Evolutionary conservation across 192 early-diverging fungal species (phyloP).

Genomic region (Backusella parvicylindrica): DNA sequence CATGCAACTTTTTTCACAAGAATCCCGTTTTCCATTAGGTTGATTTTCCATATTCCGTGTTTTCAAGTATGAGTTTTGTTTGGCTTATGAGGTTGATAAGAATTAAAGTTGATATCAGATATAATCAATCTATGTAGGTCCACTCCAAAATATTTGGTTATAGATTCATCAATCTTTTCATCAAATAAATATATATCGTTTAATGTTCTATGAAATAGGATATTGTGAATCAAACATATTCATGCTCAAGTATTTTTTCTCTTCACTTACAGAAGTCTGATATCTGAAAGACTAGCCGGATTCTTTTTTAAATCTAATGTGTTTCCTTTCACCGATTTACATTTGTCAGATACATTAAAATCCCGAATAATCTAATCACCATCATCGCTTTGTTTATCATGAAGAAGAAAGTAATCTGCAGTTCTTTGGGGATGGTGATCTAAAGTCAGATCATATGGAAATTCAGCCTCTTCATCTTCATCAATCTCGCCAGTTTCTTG

Average conservation of each 20-base stretch:
- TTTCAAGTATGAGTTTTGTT: too few species aligned
- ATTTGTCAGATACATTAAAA: constrained; percentile 4
- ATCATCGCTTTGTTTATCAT: background rate
- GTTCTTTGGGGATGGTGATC: background rate
- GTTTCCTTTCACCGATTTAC: constrained; percentile 9
- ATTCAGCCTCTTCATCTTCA: background rate
- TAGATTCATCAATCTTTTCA: background rate
- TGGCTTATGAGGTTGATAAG: background rate
- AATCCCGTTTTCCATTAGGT: too few species aligned
- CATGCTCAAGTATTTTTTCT: constrained; percentile 4
- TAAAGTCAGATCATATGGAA: background rate
- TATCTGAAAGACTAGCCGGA: constrained; percentile 4
- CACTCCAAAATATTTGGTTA: constrained; percentile 7
- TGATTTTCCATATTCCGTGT: too few species aligned
- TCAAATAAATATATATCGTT: constrained; percentile 7
- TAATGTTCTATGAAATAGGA: constrained; percentile 9
- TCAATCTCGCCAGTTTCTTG: too few species aligned
- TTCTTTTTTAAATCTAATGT: constrained; percentile 10
- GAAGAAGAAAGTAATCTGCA: constrained; percentile 10
- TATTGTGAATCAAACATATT: constrained; percentile 5
- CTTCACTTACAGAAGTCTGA: constrained; percentile 10
- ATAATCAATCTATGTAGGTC: background rate
- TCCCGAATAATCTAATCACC: constrained; percentile 3
- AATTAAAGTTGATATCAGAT: background rate
- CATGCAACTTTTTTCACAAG: too few species aligned